Evolutionary conservation across 2,329 filamentous ascomycete genomes (phyloP), one percentile per base, ranked within the genome.

Genomic region (Microcyclosporella mali): DNA sequence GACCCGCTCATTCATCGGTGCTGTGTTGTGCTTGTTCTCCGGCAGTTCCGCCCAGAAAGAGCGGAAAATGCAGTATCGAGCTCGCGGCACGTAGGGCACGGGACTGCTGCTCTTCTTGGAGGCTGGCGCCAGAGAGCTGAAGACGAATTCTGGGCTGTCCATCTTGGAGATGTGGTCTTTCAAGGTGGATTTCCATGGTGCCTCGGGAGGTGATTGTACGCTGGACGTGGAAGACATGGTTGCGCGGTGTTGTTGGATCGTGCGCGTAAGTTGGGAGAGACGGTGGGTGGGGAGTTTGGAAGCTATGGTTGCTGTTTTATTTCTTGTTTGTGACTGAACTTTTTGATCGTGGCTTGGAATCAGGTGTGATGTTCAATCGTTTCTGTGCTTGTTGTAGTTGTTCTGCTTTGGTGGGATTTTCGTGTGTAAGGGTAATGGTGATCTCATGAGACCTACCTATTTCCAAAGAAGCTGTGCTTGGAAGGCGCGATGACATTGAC

Each of bases 21-120:
- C 84, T 27, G 78, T 69, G 65, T 92, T 90, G 63, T 82, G 79
- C 33, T 79, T 76, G 66, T 89, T 86, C 40, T 72, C 72, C 3
- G 84, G 82, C 1, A 94, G 71, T 42, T 76, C 74, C 0, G 81
- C 82, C 79, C 85, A 95, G 68, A 94, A 81, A 54, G 88, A 88
- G 47, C 90, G 84, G 68, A 81, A 90, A 58, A 95, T 80, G 66
- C 89, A 92, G 57, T 80, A 88, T 40, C 88, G 79, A 7, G 79
- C 83, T 41, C 86, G 77, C 0, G 73, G 70, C 1, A 72, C 53
- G 48, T 67, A 66, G 7, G 66, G 53, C 33, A 63, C 62, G 0
- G 68, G 61, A n/a, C 66, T 65, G 14, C 61, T 62, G 25, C 57
- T 37, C 49, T 46, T 48, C 45, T 48, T 39, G 18, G 72, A 65